Conservation (phyloP, 2,329 filamentous ascomycete species). For the Macrophomina tecta region DNA sequence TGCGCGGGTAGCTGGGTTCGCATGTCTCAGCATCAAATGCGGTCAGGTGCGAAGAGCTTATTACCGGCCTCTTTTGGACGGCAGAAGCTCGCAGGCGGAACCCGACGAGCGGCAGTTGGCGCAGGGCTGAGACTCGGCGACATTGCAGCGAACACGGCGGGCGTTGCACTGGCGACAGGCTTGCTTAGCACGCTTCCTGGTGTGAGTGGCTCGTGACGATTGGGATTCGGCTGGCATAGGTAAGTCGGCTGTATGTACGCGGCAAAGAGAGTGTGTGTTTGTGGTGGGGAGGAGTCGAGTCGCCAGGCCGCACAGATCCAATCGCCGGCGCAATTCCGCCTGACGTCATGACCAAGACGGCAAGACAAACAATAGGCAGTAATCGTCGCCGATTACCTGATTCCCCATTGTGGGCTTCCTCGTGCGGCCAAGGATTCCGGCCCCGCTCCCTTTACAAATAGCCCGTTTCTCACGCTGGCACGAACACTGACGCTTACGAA, state of each 20-base stretch:
- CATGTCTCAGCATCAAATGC: slow-evolving; percentile 29
- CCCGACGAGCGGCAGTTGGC: slow-evolving; percentile 48
- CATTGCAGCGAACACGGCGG: slow-evolving; percentile 55
- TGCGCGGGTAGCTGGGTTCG: slow-evolving; percentile 24
- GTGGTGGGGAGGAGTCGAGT: background rate
- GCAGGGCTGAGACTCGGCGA: slow-evolving; percentile 52
- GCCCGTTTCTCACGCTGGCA: background rate
- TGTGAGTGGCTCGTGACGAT: background rate
- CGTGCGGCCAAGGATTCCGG: too few relatives aligned
- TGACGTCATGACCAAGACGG: background rate
- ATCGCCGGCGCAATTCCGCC: background rate
- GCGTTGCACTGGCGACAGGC: slow-evolving; percentile 53
- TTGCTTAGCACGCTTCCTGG: slow-evolving; percentile 45
- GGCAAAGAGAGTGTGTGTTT: too few relatives aligned
- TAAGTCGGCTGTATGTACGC: background rate
- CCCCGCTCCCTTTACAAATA: too few relatives aligned
- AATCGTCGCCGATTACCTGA: background rate
- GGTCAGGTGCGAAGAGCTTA: slow-evolving; percentile 32
- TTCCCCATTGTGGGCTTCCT: too few relatives aligned
- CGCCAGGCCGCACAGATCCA: background rate
- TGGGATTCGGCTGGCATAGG: background rate
- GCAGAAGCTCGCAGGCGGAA: slow-evolving; percentile 49
- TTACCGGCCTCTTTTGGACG: slow-evolving; percentile 53
- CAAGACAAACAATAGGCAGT: too few relatives aligned
- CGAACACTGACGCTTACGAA: background rate